Evolutionary conservation across 202 grass and related monocot genomes (phyloP).

Genomic region (Brachypodium distachyon): DNA sequence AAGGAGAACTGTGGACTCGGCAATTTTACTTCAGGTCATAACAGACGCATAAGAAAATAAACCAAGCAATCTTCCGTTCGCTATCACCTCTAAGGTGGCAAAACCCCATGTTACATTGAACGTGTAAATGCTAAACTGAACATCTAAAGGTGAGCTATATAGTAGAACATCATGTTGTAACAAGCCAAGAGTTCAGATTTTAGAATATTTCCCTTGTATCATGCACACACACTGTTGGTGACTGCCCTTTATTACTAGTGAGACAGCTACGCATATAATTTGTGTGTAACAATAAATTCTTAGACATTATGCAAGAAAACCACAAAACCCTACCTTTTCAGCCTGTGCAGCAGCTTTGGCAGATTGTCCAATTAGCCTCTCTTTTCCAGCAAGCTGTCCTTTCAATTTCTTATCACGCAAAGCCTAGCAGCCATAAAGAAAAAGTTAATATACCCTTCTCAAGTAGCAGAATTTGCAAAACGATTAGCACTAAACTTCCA

Average conservation of each 20-base stretch:
- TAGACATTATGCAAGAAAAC: not conserved
- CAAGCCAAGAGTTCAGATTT: too few species aligned
- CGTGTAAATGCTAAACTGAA: too few species aligned
- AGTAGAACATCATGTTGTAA: too few species aligned
- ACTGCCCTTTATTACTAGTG: not conserved
- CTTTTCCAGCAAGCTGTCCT: constrained; percentile 54
- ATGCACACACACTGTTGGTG: not conserved
- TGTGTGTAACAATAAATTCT: not conserved
- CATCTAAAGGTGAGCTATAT: too few species aligned
- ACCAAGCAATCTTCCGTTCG: too few species aligned
- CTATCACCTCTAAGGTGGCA: too few species aligned
- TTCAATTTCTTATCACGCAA: constrained; percentile 80
- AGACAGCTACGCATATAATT: not conserved
- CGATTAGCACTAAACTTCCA: not conserved
- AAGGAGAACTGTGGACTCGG: not conserved
- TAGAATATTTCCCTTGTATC: not conserved
- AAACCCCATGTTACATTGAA: too few species aligned
- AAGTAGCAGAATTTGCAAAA: not conserved
- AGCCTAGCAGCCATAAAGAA: constrained; percentile 10
- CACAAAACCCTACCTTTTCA: constrained; percentile 46
- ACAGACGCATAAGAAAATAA: too few species aligned
- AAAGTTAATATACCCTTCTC: not conserved
- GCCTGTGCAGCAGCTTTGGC: constrained; percentile 66
- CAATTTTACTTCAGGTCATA: too few species aligned
- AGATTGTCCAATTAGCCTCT: constrained; percentile 66